Conservation (phyloP, 2,329 filamentous ascomycete species). For the Xylaria arbuscula region DNA sequence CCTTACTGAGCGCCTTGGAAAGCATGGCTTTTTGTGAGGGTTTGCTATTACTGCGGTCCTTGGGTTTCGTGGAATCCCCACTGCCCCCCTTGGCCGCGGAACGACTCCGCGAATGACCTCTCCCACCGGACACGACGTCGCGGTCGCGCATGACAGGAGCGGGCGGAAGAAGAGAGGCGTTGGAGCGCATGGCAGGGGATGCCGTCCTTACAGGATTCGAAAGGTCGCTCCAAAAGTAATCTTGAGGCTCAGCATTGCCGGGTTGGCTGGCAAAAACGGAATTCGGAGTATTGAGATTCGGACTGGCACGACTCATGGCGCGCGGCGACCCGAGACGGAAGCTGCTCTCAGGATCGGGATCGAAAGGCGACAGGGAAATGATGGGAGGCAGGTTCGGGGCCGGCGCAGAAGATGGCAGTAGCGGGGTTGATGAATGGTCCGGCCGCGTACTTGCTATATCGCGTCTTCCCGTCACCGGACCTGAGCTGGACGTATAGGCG, state of each 20-base stretch:
- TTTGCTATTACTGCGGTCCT: slow-evolving; percentile 52
- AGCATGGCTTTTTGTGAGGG: slow-evolving; percentile 94
- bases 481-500: slow-evolving; percentile 9
- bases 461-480: slow-evolving; percentile 20
- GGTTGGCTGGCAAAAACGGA: slow-evolving; percentile 41
- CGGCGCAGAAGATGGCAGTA: slow-evolving; percentile 49
- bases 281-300: slow-evolving; percentile 40
- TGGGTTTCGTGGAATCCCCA: slow-evolving; percentile 55
- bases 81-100: slow-evolving; percentile 59
- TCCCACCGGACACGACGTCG: slow-evolving; percentile 52
- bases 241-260: slow-evolving; percentile 40
- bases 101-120: slow-evolving; percentile 59
- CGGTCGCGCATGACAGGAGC: slow-evolving; percentile 45
- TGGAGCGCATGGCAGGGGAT: slow-evolving; percentile 42
- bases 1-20: slow-evolving; percentile 93
- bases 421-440: slow-evolving; percentile 46
- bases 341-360: slow-evolving; percentile 44
- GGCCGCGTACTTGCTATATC: slow-evolving; percentile 1
- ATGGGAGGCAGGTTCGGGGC: slow-evolving; percentile 56
- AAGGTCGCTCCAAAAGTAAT: slow-evolving; percentile 46
- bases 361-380: slow-evolving; percentile 55
- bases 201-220: slow-evolving; percentile 39
- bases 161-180: slow-evolving; percentile 43
- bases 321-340: slow-evolving; percentile 35
- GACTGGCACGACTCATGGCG: slow-evolving; percentile 42